Evolutionary conservation across 78 protist species (phyloP).

Genomic region (Bodo saltans): DNA sequence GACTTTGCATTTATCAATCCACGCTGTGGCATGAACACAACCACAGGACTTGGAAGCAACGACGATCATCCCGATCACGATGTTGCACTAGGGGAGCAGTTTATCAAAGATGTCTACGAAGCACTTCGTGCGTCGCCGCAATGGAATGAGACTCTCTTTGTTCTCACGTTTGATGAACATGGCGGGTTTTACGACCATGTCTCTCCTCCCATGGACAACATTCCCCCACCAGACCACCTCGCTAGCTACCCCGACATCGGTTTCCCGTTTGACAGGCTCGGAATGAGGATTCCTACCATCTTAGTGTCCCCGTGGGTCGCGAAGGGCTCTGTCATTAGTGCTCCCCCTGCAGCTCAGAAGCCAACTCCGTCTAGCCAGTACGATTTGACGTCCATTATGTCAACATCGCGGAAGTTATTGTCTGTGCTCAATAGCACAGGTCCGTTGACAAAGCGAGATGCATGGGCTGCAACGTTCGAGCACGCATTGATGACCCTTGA

Average conservation of each 20-base stretch:
- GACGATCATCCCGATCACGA: slow-evolving; percentile 45
- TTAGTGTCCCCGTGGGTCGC: slow-evolving; percentile 8
- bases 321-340: slow-evolving; percentile 18
- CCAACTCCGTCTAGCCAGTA: background rate
- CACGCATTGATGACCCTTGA: background rate
- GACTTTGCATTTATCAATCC: background rate
- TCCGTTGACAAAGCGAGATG: slow-evolving; percentile 21
- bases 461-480: slow-evolving; percentile 27
- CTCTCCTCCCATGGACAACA: slow-evolving; percentile 29
- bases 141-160: slow-evolving; percentile 37
- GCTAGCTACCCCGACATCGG: background rate
- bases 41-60: background rate
- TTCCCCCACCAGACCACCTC: slow-evolving; percentile 37
- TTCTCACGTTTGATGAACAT: slow-evolving; percentile 52
- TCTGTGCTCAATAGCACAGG: background rate
- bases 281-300: slow-evolving; percentile 29
- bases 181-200: slow-evolving; percentile 52
- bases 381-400: slow-evolving; percentile 15
- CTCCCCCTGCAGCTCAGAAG: background rate
- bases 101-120: slow-evolving; percentile 41
- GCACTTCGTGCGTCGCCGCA: slow-evolving; percentile 32
- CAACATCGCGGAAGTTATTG: slow-evolving; percentile 1
- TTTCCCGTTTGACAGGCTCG: slow-evolving; percentile 19
- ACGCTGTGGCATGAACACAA: background rate
- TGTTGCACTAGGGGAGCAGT: slow-evolving; percentile 32